Evolutionary conservation across 148 eudicot species (phyloP).

Genomic region (Camellia japonica): DNA sequence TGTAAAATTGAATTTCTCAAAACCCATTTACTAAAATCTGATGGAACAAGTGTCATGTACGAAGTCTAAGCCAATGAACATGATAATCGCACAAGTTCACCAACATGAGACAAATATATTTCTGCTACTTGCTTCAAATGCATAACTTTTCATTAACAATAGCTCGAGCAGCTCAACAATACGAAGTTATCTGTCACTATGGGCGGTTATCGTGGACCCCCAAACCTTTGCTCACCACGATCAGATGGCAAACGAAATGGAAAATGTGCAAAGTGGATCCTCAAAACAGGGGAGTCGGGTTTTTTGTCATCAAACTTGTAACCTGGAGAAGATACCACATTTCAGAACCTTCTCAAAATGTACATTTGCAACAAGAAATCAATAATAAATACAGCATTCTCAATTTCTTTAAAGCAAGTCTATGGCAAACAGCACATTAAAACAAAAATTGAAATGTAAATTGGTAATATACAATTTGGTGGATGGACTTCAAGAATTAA

Average conservation of each 20-base stretch:
- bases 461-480: background rate
- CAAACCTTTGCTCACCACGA: slow-evolving; percentile 29
- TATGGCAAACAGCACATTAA: background rate
- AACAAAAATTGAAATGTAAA: background rate
- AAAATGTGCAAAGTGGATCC: slow-evolving; percentile 80
- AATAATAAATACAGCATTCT: background rate
- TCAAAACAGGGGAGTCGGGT: slow-evolving; percentile 55
- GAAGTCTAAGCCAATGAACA: background rate
- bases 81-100: background rate
- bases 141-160: background rate
- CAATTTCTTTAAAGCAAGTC: background rate
- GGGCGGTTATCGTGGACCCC: slow-evolving; percentile 12
- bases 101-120: background rate
- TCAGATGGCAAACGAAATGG: slow-evolving; percentile 70
- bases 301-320: slow-evolving; percentile 89
- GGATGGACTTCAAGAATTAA: background rate
- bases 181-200: background rate
- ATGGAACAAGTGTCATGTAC: background rate
- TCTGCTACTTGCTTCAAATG: background rate
- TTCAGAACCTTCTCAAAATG: background rate
- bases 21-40: background rate
- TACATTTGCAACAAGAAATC: background rate
- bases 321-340: slow-evolving; percentile 47
- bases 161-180: background rate
- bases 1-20: background rate